phyloP scores from a whole-genome alignment of 306 rosid genomes.

The Ammopiptanthus mongolicus region DNA sequence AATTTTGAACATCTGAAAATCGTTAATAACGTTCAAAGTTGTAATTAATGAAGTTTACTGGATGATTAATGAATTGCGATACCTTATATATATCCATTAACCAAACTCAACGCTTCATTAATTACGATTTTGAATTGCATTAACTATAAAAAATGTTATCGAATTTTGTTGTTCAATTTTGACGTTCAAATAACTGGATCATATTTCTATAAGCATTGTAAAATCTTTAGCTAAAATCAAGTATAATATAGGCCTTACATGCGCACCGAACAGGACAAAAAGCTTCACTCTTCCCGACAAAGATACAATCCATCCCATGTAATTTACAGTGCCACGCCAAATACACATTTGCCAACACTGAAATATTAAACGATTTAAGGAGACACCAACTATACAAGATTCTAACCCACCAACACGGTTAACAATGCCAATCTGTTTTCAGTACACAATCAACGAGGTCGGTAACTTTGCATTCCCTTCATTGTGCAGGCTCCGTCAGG shows the following conservation, averaged over 20 bases:
- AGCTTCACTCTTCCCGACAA: conserved; percentile 5
- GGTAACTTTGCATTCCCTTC: conserved; percentile 41
- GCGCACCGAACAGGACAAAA: conserved; percentile 2
- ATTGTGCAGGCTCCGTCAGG: conserved; percentile 51
- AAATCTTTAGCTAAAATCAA: not conserved
- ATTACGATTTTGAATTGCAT: no score
- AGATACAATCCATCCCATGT: conserved; percentile 12
- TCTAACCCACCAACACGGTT: conserved; percentile 34
- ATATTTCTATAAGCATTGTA: no score
- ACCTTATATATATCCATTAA: no score
- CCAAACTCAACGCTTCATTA: no score
- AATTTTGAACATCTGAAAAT: no score
- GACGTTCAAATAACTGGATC: no score
- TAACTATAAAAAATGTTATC: no score
- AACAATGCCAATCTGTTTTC: conserved; percentile 37
- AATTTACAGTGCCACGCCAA: conserved; percentile 23
- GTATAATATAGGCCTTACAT: not conserved
- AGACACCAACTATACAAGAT: conserved; percentile 38
- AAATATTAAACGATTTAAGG: conserved; percentile 32
- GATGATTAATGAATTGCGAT: no score
- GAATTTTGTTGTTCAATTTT: no score
- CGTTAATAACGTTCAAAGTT: no score
- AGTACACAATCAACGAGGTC: conserved; percentile 35
- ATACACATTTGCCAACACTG: conserved; percentile 25
- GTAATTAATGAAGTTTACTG: no score